A percentile compares a stretch with the other conserved stretches of the same genome.
Evolutionary conservation across 2,329 filamentous ascomycete species (phyloP).

Genomic region (Salinomyces thailandicus): DNA sequence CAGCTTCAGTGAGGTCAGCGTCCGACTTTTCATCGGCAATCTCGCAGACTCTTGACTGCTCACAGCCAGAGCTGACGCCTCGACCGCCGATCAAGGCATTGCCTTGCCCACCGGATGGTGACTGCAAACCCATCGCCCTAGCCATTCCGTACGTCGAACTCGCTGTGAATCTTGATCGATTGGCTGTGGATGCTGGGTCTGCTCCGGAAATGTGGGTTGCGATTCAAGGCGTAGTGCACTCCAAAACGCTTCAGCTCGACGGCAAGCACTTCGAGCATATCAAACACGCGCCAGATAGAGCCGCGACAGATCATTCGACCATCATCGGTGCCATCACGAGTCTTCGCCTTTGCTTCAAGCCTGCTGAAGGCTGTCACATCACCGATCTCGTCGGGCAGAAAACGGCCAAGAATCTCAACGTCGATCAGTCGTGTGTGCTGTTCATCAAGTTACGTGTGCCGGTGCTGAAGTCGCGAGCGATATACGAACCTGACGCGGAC

Average conservation of each 20-base stretch:
- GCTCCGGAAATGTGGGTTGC: conserved; percentile 21
- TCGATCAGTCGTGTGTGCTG: conserved; percentile 17
- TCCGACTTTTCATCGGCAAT: neutral
- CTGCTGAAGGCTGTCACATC: conserved; percentile 15
- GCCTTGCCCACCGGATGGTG: neutral
- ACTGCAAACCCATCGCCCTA: neutral
- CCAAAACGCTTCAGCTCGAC: neutral
- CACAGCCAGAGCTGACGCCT: conserved; percentile 12
- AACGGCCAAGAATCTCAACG: conserved; percentile 15
- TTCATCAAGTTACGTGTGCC: conserved; percentile 22
- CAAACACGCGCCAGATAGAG: no score
- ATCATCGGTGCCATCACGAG: conserved; percentile 16
- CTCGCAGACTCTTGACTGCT: neutral
- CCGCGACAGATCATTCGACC: conserved; percentile 8
- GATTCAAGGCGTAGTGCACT: conserved; percentile 19
- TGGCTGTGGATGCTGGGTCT: conserved; percentile 16
- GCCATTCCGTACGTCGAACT: conserved; percentile 20
- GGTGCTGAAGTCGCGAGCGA: neutral
- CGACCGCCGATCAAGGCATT: conserved; percentile 3
- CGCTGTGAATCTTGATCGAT: conserved; percentile 12
- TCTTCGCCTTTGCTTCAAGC: conserved; percentile 23
- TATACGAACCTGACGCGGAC: conserved; percentile 8
- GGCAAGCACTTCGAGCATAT: neutral
- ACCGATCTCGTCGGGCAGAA: conserved; percentile 22
- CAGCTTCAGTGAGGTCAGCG: neutral